Conservation (phyloP, 2,329 filamentous ascomycete species). For the Ascomycota sp. region DNA sequence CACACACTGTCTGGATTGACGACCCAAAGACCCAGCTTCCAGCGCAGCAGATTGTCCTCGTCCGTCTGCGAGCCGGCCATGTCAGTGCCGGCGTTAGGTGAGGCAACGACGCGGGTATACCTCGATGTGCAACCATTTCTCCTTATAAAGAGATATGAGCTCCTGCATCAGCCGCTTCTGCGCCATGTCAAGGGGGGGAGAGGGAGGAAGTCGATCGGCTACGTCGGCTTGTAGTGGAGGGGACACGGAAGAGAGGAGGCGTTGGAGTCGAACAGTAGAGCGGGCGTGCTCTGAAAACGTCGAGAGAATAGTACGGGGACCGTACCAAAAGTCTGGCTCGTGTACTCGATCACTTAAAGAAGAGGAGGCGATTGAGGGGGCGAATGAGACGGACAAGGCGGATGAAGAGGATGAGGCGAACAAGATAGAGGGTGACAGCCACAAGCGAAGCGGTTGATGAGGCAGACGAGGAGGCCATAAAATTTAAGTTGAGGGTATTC, state of each 20-base stretch:
- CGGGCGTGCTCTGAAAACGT: no score
- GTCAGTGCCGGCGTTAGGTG: slow-evolving; percentile 1
- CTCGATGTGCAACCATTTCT: slow-evolving; percentile 87
- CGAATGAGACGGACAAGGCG: no score
- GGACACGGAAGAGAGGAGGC: not conserved
- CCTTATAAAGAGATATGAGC: slow-evolving; percentile 60
- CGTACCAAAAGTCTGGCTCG: no score
- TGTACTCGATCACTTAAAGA: no score
- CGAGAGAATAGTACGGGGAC: no score
- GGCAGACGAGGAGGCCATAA: no score
- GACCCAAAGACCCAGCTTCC: slow-evolving; percentile 77
- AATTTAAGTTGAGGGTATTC: no score
- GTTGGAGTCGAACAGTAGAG: no score
- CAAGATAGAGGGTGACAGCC: no score
- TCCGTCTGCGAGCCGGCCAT: slow-evolving; percentile 31
- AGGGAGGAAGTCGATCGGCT: not conserved
- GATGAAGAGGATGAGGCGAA: no score
- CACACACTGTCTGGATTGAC: slow-evolving; percentile 83
- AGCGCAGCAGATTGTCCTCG: slow-evolving; percentile 67
- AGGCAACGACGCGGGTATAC: slow-evolving; percentile 19
- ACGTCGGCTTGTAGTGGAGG: not conserved
- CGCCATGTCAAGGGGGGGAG: slow-evolving; percentile 14
- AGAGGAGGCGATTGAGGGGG: no score
- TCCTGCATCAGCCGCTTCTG: slow-evolving; percentile 78
- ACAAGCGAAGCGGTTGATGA: no score